Conservation (phyloP, 345 rosid genomes). For the Acer negundo region DNA sequence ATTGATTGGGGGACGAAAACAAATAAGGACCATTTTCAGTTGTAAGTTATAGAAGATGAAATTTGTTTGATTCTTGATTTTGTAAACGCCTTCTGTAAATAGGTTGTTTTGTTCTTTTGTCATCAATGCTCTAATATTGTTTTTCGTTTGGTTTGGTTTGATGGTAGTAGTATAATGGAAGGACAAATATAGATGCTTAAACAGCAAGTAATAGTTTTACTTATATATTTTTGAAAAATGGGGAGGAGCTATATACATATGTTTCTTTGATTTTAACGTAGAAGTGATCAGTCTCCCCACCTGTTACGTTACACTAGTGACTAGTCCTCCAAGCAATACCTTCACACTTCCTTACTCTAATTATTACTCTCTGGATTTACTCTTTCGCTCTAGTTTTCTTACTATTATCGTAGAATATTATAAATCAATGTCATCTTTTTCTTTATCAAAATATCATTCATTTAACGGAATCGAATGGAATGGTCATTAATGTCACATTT, state of each 20-base stretch:
- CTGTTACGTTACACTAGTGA: slow-evolving; percentile 16
- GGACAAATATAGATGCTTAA: not conserved
- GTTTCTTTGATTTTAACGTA: not conserved
- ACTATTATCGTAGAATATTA: too few relatives aligned
- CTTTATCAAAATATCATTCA: too few relatives aligned
- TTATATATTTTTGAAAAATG: too few relatives aligned
- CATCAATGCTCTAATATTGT: not conserved
- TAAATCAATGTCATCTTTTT: too few relatives aligned
- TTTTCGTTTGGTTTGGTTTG: not conserved
- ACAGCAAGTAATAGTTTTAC: slow-evolving; percentile 1
- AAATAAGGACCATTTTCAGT: not conserved
- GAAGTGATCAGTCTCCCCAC: slow-evolving; percentile 26
- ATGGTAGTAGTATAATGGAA: too few relatives aligned
- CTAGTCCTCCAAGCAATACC: slow-evolving; percentile 26
- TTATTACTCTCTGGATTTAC: too few relatives aligned
- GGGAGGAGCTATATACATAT: too few relatives aligned
- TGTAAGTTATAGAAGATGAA: not conserved
- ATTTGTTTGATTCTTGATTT: slow-evolving; percentile 8
- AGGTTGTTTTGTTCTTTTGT: not conserved
- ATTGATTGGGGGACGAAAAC: not conserved
- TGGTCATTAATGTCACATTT: too few relatives aligned
- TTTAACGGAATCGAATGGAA: too few relatives aligned
- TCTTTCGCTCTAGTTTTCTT: too few relatives aligned
- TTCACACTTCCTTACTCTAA: not conserved
- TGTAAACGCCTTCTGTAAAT: slow-evolving; percentile 5